These are phyloP conservation scores for Immersiella caudata DNA, from an alignment of 495 filamentous ascomycete genomes.

Conservation along the genomic window DNA sequence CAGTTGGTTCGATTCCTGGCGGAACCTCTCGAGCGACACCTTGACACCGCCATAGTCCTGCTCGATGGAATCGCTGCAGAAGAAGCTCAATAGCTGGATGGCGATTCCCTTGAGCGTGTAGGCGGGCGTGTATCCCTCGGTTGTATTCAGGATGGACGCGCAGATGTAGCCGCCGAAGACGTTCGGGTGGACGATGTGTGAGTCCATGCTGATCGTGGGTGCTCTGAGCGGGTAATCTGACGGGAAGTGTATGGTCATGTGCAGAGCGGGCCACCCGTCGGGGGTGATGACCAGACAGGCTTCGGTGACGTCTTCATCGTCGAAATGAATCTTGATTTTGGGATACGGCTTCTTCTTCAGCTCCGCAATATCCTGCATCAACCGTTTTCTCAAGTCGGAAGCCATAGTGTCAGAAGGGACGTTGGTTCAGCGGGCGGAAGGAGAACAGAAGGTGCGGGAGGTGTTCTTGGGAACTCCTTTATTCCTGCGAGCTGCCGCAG, in stretches of 20 bases:
- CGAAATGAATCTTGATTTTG: slow-evolving; percentile 43
- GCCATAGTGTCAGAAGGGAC: slow-evolving; percentile 8
- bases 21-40: slow-evolving; percentile 2
- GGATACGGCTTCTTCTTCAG: slow-evolving; percentile 50
- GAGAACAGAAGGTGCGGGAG: too few species aligned
- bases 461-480: not conserved
- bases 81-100: slow-evolving; percentile 63
- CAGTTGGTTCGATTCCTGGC: not conserved
- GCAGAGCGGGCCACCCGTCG: slow-evolving; percentile 37
- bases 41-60: slow-evolving; percentile 31
- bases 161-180: slow-evolving; percentile 53
- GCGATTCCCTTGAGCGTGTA: slow-evolving; percentile 55
- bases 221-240: slow-evolving; percentile 48
- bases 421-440: not conserved
- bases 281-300: slow-evolving; percentile 48
- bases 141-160: slow-evolving; percentile 48
- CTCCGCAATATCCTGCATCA: slow-evolving; percentile 51
- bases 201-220: slow-evolving; percentile 50
- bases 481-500: not conserved
- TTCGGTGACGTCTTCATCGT: slow-evolving; percentile 38
- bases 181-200: slow-evolving; percentile 58
- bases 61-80: slow-evolving; percentile 55
- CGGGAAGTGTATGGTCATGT: slow-evolving; percentile 38
- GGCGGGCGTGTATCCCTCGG: slow-evolving; percentile 50
- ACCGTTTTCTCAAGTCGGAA: slow-evolving; percentile 27